Evolutionary conservation across 164 flowering plant species (phyloP), one percentile per base, ranked within the genome.

Genomic region (Chimonanthus praecox): DNA sequence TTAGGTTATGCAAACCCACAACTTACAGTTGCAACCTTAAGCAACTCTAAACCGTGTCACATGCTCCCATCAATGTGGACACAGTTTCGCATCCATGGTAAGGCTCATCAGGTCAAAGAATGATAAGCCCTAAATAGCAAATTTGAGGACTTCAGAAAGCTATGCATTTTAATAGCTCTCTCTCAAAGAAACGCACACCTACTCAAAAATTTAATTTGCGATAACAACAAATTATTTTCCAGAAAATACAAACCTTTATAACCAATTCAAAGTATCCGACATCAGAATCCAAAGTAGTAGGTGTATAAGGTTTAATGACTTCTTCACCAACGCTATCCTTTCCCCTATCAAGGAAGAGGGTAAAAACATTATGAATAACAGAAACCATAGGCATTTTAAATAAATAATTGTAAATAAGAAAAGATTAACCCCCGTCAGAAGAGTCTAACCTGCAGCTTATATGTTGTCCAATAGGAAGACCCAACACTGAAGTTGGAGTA

Each of bases 381-480:
- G 16, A 68, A 9, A 68, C 48, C 44, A 48, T 9, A 44, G 15
- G 20, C 6, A 68, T 3, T 68, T 43, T 33, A 43, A 64, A 64
- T 54, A 21, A 63, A 6, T 16, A 43, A 54, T 10, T 54, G 5
- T 54, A 54, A 65, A 63, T 4, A 44, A 63, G 33, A 2, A 63
- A 63, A 6, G 66, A 63, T 63, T 11, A 63, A 7, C 66, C 43
- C 16, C 8, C n/a, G 4, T 6, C 18, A 10, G 45, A 10, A 20
- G 47, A 77, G 79, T 61, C 66, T 13, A 63, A 94, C 97, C 87
- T 91, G 97, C 99, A 94, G 78, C 94, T 91, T 68, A 95, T 89
- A 78, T 95, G 99, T 54, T 92, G 96, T 74, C 99, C 99, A 81
- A 94, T 94, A 13, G 99, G 99, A 80, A 94, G 97, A 72, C 99